Evolutionary conservation across 2,329 filamentous ascomycete genomes (phyloP), one percentile per base, ranked within the genome.

Genomic region (Stachybotrys chartarum): DNA sequence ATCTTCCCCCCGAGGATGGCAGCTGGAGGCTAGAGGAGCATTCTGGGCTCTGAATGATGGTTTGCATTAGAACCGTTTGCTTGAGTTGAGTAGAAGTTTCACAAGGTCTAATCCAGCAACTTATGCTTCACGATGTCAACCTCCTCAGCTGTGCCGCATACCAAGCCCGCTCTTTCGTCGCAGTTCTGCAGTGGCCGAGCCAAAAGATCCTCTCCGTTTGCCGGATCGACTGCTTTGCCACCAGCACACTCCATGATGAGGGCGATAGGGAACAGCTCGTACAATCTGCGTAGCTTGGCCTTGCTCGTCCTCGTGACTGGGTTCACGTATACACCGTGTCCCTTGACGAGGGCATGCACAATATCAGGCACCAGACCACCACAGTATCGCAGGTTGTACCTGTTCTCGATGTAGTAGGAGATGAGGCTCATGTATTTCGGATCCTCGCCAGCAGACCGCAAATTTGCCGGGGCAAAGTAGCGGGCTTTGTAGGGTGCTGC

Each of bases 391-490:
- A 86, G 70, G 1, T 83, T 85, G 63, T 84, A 86, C 60, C 75
- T 75, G 46, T 77, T 64, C n/a, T 58, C 50, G 7, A 86, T 77
- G 57, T 77, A 85, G 6, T 71, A 65, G 30, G 69, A 68, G 5
- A 86, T 68, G 0, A 86, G 72, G 0, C 52, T 56, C 66, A 75
- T 72, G 64, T 86, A 86, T 31, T 60, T 59, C 6, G 67, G 61
- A 49, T 78, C 70, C 17, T 84, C 78, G 0, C 77, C 76, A 0
- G 83, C 82, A 0, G 79, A 74, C 10, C 83, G 79, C 54, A 85
- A 66, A 60, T 86, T 86, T 5, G 83, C 83, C 0, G 83, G 83
- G 0, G 83, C 80, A 60, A 86, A 86, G 64, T 85, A 86, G 0
- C 78, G 73, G 30, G 80, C 79, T 60, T 74, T 75, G 59, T 72